Evolutionary conservation across 805 yeast genomes (phyloP).

Genomic region (Brettanomyces nanus): DNA sequence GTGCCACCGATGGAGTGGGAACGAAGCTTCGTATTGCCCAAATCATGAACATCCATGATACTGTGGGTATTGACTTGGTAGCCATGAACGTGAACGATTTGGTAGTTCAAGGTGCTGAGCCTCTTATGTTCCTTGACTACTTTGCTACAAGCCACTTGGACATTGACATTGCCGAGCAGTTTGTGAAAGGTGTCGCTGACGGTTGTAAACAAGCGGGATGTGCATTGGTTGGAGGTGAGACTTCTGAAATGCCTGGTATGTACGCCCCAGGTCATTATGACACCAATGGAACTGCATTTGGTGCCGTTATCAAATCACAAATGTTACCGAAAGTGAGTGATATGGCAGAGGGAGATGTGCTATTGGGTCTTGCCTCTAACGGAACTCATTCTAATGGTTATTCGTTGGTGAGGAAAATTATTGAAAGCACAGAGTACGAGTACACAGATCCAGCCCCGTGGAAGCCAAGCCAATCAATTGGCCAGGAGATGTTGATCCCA

Average conservation of each 20-base stretch:
- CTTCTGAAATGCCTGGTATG: conserved; percentile 99
- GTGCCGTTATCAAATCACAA: conserved; percentile 75
- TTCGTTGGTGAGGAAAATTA: conserved; percentile 86
- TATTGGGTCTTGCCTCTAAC: conserved; percentile 81
- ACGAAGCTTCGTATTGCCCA: conserved; percentile 95
- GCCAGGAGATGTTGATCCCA: conserved; percentile 80
- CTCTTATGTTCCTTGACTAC: conserved; percentile 89
- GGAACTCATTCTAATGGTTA: conserved; percentile 97
- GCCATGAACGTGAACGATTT: conserved; percentile 99
- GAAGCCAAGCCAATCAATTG: conserved; percentile 64
- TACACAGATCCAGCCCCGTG: conserved; percentile 83
- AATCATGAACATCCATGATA: conserved; percentile 76
- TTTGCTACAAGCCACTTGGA: conserved; percentile 93
- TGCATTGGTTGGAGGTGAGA: conserved; percentile 98
- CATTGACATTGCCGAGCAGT: conserved; percentile 72
- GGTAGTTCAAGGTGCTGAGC: conserved; percentile 98
- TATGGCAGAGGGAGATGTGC: conserved; percentile 73
- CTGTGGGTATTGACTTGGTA: conserved; percentile 98
- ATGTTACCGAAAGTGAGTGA: conserved; percentile 63
- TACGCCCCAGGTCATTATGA: conserved; percentile 93
- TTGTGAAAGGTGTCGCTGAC: conserved; percentile 91
- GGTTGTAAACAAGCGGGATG: conserved; percentile 95
- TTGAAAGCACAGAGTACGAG: conserved; percentile 64
- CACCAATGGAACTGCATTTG: conserved; percentile 97
- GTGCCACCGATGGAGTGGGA: conserved; percentile 99